Percentiles rank a stretch among this genome's conserved stretches.
Conservation (phyloP, 2,329 filamentous ascomycete genomes). For the Colletotrichum limetticola region DNA sequence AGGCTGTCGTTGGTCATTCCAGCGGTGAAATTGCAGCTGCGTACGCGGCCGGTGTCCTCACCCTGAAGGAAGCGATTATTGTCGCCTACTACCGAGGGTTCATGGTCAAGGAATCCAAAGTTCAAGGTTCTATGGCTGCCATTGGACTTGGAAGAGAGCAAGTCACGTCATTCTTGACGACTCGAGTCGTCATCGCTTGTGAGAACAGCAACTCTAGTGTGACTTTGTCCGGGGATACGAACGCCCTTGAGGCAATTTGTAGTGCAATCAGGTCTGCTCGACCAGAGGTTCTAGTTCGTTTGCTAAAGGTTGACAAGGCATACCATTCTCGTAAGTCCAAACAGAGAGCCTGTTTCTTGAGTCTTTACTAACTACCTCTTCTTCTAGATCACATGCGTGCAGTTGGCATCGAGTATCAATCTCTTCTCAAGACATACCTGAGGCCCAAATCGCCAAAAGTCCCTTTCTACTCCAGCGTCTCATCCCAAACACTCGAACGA, state of each 20-base stretch:
- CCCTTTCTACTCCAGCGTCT: slow-evolving; percentile 27
- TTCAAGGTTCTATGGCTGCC: slow-evolving; percentile 48
- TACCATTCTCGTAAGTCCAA: slow-evolving; percentile 11
- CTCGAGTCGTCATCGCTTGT: slow-evolving; percentile 28
- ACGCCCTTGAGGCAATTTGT: slow-evolving; percentile 39
- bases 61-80: slow-evolving; percentile 43
- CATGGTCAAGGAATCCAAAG: slow-evolving; percentile 26
- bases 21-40: slow-evolving; percentile 54
- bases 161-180: neutral
- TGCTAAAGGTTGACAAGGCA: slow-evolving; percentile 14
- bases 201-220: slow-evolving; percentile 39
- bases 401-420: slow-evolving; percentile 21
- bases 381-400: slow-evolving; percentile 29
- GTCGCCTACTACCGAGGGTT: slow-evolving; percentile 49
- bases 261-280: slow-evolving; percentile 38
- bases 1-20: slow-evolving; percentile 50
- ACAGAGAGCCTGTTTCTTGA: neutral
- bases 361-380: neutral
- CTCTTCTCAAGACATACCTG: slow-evolving; percentile 1
- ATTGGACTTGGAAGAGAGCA: slow-evolving; percentile 40
- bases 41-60: slow-evolving; percentile 45
- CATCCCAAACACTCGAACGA: neutral
- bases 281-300: neutral
- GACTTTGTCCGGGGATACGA: slow-evolving; percentile 40
- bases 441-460: neutral